These are phyloP conservation scores for Fusarium burgessii DNA, from an alignment of 2,329 filamentous ascomycete genomes.

Conservation along the genomic window DNA sequence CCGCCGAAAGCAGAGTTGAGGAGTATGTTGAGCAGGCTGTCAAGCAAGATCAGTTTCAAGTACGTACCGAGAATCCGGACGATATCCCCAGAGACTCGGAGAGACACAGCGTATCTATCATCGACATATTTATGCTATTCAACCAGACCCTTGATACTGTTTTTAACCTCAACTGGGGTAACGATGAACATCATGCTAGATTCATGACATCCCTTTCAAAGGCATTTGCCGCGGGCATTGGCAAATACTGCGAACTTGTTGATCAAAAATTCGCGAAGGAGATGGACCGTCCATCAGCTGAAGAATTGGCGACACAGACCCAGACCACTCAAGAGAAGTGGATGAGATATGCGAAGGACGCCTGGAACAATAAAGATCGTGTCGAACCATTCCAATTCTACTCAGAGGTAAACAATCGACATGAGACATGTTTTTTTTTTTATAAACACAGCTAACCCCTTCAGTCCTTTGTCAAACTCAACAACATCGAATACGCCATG, in stretches of 20 bases:
- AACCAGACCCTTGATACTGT: constrained; percentile 92
- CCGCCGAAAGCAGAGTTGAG: constrained; percentile 82
- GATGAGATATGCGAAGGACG: constrained; percentile 92
- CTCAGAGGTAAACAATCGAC: constrained; percentile 74
- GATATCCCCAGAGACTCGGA: constrained; percentile 80
- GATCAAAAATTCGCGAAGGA: constrained; percentile 88
- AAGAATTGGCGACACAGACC: constrained; percentile 81
- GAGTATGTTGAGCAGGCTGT: constrained; percentile 91
- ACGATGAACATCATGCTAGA: constrained; percentile 91
- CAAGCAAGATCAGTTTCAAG: constrained; percentile 87
- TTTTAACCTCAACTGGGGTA: constrained; percentile 88
- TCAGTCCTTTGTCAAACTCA: constrained; percentile 95
- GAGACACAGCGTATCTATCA: constrained; percentile 90
- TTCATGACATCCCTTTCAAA: constrained; percentile 97
- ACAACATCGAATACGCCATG: constrained; percentile 96
- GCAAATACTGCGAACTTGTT: constrained; percentile 90
- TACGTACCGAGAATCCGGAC: constrained; percentile 73
- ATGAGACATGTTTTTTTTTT: not conserved
- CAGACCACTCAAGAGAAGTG: constrained; percentile 92
- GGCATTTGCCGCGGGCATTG: constrained; percentile 83
- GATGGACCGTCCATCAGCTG: constrained; percentile 91
- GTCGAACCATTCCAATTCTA: constrained; percentile 98
- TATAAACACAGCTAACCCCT: constrained; percentile 45
- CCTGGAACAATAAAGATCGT: constrained; percentile 91
- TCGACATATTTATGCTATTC: constrained; percentile 94